These are phyloP conservation scores for Lachancea thermotolerans DNA, from an alignment of 805 yeast genomes.

Conservation along the genomic window DNA sequence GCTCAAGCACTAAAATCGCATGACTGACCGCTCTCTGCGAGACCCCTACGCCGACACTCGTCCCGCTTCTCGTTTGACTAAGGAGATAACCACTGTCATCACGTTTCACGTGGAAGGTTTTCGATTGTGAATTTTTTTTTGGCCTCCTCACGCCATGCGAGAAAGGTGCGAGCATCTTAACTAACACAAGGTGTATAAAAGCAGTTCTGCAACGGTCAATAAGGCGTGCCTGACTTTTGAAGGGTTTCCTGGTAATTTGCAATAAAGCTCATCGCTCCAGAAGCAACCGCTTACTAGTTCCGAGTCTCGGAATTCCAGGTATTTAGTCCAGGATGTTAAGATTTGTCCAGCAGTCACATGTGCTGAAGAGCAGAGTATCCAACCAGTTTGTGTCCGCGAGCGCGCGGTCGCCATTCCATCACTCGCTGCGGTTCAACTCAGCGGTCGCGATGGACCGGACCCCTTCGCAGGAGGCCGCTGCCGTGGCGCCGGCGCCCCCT, in stretches of 20 bases:
- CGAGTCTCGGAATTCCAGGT: too few species aligned
- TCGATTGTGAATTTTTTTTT: not conserved
- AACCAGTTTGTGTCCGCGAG: constrained; percentile 35
- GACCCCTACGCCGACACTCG: not conserved
- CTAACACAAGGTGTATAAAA: too few species aligned
- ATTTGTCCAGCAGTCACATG: constrained; percentile 31
- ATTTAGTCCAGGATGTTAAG: constrained; percentile 21
- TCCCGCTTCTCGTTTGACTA: not conserved
- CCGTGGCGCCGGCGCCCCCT: constrained; percentile 5
- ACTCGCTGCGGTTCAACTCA: constrained; percentile 34
- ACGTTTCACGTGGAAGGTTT: too few species aligned
- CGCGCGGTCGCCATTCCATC: constrained; percentile 34
- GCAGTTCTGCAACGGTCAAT: too few species aligned
- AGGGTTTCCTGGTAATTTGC: too few species aligned
- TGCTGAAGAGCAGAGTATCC: constrained; percentile 34
- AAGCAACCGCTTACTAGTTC: too few species aligned
- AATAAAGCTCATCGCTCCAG: too few species aligned
- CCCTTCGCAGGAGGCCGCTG: constrained; percentile 8
- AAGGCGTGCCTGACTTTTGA: too few species aligned
- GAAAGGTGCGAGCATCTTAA: not conserved
- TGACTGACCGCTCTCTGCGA: not conserved
- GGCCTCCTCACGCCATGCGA: not conserved
- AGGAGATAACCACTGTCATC: not conserved
- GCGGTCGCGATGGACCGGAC: constrained; percentile 31
- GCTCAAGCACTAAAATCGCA: too few species aligned